phyloP scores from a whole-genome alignment of 805 yeast species.

The Saccharomycopsis sp. region DNA sequence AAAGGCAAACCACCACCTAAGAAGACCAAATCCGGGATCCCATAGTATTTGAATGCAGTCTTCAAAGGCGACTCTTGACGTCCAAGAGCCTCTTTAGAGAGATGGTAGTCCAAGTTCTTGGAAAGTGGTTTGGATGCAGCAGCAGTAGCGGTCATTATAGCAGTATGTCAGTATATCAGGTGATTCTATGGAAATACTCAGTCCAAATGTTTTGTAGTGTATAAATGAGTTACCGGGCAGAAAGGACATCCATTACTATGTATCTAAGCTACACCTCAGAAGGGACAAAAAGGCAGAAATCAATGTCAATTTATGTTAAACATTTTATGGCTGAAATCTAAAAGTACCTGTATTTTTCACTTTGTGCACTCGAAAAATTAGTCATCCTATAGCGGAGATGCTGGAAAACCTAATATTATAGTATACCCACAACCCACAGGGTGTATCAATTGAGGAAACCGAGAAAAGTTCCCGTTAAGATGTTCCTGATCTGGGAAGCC shows the following conservation, averaged over 20 bases:
- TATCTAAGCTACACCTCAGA: too few species aligned
- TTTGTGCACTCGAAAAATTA: background rate
- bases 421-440: too few species aligned
- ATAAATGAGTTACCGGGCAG: too few species aligned
- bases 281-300: slow-evolving; percentile 3
- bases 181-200: too few species aligned
- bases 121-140: slow-evolving; percentile 34
- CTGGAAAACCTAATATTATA: too few species aligned
- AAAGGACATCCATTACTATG: too few species aligned
- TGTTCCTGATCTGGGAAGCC: background rate
- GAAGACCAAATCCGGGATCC: slow-evolving; percentile 71
- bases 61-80: slow-evolving; percentile 80
- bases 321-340: background rate
- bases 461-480: background rate
- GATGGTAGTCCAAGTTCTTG: slow-evolving; percentile 67
- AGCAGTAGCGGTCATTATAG: slow-evolving; percentile 1
- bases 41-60: slow-evolving; percentile 71
- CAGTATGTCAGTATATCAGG: background rate
- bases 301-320: slow-evolving; percentile 1
- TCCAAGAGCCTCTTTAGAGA: slow-evolving; percentile 70
- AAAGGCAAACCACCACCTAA: slow-evolving; percentile 95
- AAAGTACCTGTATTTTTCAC: background rate
- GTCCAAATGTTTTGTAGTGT: too few species aligned
- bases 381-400: background rate
- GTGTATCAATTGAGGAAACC: too few species aligned